Percentiles rank a stretch among this genome's conserved stretches.
These are phyloP conservation scores for Macrolepiota dolichaula DNA, from an alignment of 768 basidiomycete species.

Conservation along the genomic window DNA sequence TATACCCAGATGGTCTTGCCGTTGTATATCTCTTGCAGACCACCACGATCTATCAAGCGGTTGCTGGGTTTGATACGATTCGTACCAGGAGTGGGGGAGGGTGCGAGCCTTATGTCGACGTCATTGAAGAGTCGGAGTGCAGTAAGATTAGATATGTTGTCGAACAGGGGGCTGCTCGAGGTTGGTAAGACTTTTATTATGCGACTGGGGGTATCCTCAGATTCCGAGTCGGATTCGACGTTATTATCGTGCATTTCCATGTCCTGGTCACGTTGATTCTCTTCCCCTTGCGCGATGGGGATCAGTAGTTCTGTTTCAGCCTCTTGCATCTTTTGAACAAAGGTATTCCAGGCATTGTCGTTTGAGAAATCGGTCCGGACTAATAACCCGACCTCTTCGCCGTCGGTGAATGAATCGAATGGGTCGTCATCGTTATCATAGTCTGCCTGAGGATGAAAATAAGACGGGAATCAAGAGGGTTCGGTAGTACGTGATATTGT, in stretches of 20 bases:
- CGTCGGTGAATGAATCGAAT: slow-evolving; percentile 44
- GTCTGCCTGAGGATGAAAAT: not conserved
- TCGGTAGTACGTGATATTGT: not conserved
- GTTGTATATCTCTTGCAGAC: slow-evolving; percentile 71
- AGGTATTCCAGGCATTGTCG: slow-evolving; percentile 62
- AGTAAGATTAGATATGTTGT: slow-evolving; percentile 57
- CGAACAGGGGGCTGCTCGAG: slow-evolving; percentile 35
- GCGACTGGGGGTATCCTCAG: slow-evolving; percentile 25
- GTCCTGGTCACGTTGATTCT: slow-evolving; percentile 13
- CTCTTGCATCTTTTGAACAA: slow-evolving; percentile 45
- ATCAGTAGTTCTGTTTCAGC: slow-evolving; percentile 55
- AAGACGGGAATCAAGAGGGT: not conserved
- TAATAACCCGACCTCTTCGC: slow-evolving; percentile 54
- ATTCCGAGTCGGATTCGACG: slow-evolving; percentile 30
- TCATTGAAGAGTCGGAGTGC: slow-evolving; percentile 72
- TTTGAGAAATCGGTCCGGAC: slow-evolving; percentile 73
- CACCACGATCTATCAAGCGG: slow-evolving; percentile 56
- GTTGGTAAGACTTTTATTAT: slow-evolving; percentile 48
- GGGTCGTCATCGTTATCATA: slow-evolving; percentile 45
- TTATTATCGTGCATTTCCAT: slow-evolving; percentile 18
- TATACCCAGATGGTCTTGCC: slow-evolving; percentile 77
- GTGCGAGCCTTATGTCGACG: slow-evolving; percentile 58
- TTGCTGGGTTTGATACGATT: slow-evolving; percentile 48
- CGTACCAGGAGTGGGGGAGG: slow-evolving; percentile 39
- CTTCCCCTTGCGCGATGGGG: slow-evolving; percentile 12